Base-by-base conservation (phyloP, 2,329 filamentous ascomycete genomes). In the Trichophyton mentagrophytes region DNA sequence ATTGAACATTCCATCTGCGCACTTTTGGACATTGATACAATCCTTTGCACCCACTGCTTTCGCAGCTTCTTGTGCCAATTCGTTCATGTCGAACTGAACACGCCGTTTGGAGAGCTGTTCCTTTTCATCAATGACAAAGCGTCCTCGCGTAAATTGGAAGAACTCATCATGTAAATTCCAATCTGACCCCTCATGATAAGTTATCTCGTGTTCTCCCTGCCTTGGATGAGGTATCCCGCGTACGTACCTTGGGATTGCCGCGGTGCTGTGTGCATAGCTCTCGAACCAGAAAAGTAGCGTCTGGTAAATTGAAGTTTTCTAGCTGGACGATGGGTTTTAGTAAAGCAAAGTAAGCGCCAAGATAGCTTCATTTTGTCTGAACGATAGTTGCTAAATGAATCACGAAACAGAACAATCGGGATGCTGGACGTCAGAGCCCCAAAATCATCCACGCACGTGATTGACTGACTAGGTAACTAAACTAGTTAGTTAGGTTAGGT, bases 41-140 rank as follows among this genome's bases (percentile, higher is more conserved):
- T 15, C 6, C 42, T 66, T 60, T n/a, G 71, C 68, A 30, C 69
- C 69, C 46, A 70, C 62, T 58, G 65, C 66, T 47, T 65, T 60
- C 38, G 68, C 68, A 25, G 70, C 72, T 47, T 71, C 62, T 20
- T 65, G 51, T 58, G 70, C 62, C 17, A 76, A 68, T 58, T 68
- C 69, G 38, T 67, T 20, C 2, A 76, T 67, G 65, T 75, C 68
- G 64, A 75, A 75, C 9, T 11, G 20, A 5, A 61, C 60, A 8
- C 33, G 51, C 30, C 63, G 55, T 20, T 56, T 46, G 0, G 58
- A 38, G 7, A 62, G 44, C 15, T 62, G 51, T n/a, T 55, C 13
- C 30, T 47, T 17, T 40, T 62, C 61, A n/a, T 62, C 33, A 4
- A 55, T 25, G 17, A 61, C 36, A 38, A 62, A 61, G 6, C 61